These are phyloP conservation scores for Sporobolomyces roseus DNA, from an alignment of 768 basidiomycete species.

Conservation along the genomic window DNA sequence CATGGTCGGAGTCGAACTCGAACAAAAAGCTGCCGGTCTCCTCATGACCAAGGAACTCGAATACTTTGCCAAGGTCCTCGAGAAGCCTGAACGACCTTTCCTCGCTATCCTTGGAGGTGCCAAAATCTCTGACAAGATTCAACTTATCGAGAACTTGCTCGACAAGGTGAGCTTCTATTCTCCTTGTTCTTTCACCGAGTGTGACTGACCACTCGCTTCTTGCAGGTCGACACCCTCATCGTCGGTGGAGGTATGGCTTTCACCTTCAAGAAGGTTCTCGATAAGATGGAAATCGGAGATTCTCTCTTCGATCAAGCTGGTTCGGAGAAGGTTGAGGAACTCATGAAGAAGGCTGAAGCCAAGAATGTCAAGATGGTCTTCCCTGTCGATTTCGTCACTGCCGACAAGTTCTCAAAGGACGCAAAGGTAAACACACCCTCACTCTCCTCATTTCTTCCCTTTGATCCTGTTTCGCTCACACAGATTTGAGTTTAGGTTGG, in stretches of 20 bases:
- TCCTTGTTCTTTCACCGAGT: background rate
- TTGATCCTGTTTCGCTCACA: background rate
- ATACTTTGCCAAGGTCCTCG: constrained; percentile 95
- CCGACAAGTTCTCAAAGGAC: constrained; percentile 90
- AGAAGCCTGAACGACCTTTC: constrained; percentile 91
- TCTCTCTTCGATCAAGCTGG: constrained; percentile 91
- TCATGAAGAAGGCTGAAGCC: constrained; percentile 86
- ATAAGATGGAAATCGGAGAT: constrained; percentile 83
- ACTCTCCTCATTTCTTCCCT: background rate
- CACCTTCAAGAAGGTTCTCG: constrained; percentile 93
- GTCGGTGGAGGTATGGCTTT: constrained; percentile 99
- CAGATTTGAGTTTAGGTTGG: constrained; percentile 56
- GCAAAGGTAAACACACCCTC: constrained; percentile 59
- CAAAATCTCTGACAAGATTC: constrained; percentile 98
- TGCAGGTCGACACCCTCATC: constrained; percentile 85
- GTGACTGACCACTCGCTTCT: constrained; percentile 14
- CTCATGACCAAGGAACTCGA: constrained; percentile 98
- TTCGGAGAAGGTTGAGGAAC: constrained; percentile 71
- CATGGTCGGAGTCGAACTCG: constrained; percentile 94
- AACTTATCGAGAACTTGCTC: constrained; percentile 96
- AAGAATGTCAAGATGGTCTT: constrained; percentile 92
- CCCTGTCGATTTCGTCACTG: constrained; percentile 89
- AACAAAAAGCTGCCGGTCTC: constrained; percentile 89
- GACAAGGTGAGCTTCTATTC: constrained; percentile 68
- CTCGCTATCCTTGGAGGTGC: constrained; percentile 97